phyloP scores from a whole-genome alignment of 208 protist species.

The Trichomonas tenax region DNA sequence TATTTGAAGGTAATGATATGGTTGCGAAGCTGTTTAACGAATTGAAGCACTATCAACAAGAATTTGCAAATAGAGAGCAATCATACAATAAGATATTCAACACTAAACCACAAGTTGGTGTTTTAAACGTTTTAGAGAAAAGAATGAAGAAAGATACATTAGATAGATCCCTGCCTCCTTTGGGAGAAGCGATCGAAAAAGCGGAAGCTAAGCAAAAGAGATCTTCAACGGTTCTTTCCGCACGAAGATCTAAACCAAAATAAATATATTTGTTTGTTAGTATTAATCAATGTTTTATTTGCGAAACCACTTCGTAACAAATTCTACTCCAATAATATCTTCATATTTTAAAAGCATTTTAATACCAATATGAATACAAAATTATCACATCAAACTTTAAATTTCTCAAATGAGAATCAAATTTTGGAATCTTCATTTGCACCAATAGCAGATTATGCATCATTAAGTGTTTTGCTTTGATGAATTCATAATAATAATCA shows the following conservation, averaged over 20 bases:
- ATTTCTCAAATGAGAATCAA: too few relatives aligned
- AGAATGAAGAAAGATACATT: background rate
- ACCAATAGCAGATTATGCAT: too few relatives aligned
- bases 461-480: too few relatives aligned
- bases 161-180: background rate
- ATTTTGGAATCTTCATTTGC: too few relatives aligned
- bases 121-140: background rate
- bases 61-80: background rate
- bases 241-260: background rate
- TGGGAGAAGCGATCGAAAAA: background rate
- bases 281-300: too few relatives aligned
- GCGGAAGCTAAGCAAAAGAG: background rate
- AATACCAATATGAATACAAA: too few relatives aligned
- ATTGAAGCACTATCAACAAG: background rate
- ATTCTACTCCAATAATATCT: too few relatives aligned
- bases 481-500: too few relatives aligned
- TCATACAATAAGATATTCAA: slow-evolving; percentile 11
- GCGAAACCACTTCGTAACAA: too few relatives aligned
- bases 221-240: background rate
- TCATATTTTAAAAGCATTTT: too few relatives aligned
- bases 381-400: too few relatives aligned
- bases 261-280: background rate
- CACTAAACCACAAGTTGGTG: background rate
- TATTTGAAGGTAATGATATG: background rate
- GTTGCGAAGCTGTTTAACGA: background rate